A percentile compares a stretch with the other conserved stretches of the same genome.
These are phyloP conservation scores for Panellus pusillus DNA, from an alignment of 768 basidiomycete genomes.

Conservation along the genomic window DNA sequence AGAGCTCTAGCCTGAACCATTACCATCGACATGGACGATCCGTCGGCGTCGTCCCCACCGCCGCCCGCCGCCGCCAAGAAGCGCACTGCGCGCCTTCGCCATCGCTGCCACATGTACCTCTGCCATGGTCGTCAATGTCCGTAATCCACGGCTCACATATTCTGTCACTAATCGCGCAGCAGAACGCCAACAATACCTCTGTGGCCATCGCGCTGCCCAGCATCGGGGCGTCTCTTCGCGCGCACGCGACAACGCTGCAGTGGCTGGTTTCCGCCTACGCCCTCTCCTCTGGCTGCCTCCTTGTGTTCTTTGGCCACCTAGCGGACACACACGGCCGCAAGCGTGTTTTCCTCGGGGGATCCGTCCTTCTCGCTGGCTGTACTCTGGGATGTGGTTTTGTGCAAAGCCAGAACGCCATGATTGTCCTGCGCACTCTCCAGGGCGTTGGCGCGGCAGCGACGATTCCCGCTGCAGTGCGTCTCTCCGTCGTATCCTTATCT, in stretches of 20 bases:
- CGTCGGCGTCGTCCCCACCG: conserved; percentile 1
- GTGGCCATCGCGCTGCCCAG: conserved; percentile 53
- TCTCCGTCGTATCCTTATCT: conserved; percentile 3
- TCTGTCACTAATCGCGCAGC: neutral
- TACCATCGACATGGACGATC: neutral
- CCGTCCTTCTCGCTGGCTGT: conserved; percentile 51
- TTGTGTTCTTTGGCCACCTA: conserved; percentile 75
- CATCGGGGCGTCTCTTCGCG: conserved; percentile 49
- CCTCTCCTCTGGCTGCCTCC: conserved; percentile 71
- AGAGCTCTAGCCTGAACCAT: neutral
- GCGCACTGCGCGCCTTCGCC: conserved; percentile 27
- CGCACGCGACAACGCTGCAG: conserved; percentile 54
- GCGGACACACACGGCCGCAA: conserved; percentile 82
- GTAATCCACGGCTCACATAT: neutral
- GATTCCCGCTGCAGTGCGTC: conserved; percentile 67
- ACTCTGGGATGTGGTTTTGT: conserved; percentile 68
- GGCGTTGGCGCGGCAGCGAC: conserved; percentile 79
- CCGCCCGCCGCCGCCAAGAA: neutral
- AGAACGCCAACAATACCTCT: conserved; percentile 46
- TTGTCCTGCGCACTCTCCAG: conserved; percentile 74
- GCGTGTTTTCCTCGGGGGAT: conserved; percentile 62
- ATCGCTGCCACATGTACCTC: conserved; percentile 40
- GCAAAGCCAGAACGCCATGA: conserved; percentile 56
- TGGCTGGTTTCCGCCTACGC: conserved; percentile 72
- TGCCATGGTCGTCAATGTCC: conserved; percentile 39